phyloP scores from a whole-genome alignment of 192 early-diverging fungal species.

The Mortierella hygrophila region DNA sequence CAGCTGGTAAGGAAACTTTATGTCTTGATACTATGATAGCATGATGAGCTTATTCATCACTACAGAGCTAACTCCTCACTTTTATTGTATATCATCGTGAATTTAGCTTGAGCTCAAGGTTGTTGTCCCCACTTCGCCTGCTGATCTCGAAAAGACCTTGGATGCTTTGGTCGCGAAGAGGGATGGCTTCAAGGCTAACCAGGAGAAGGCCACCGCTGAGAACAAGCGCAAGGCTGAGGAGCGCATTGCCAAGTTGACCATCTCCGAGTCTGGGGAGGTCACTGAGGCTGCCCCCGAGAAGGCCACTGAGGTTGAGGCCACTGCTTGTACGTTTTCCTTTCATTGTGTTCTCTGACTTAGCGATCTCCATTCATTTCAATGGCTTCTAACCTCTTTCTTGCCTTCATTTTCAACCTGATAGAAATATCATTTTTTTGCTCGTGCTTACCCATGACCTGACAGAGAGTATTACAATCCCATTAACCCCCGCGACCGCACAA shows the following conservation, averaged over 20 bases:
- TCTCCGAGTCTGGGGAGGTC: conserved; percentile 23
- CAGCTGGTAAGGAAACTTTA: conserved; percentile 71
- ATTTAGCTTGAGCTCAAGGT: conserved; percentile 73
- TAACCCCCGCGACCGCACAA: conserved; percentile 40
- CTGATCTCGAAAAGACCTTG: conserved; percentile 78
- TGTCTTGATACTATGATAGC: not conserved
- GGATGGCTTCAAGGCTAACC: conserved; percentile 80
- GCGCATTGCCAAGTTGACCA: conserved; percentile 72
- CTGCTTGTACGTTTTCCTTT: conserved; percentile 32
- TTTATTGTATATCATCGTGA: not conserved
- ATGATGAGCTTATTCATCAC: not conserved
- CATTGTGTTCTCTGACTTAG: not conserved
- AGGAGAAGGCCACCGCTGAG: conserved; percentile 81
- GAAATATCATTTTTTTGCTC: conserved; percentile 3
- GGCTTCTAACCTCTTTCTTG: not conserved
- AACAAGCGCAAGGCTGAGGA: conserved; percentile 92
- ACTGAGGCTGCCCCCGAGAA: conserved; percentile 31
- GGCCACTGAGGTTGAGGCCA: conserved; percentile 29
- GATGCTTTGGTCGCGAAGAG: conserved; percentile 78
- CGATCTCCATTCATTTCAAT: not conserved
- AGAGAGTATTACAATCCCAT: conserved; percentile 18
- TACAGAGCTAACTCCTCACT: not conserved
- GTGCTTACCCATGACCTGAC: conserved; percentile 17
- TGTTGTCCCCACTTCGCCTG: conserved; percentile 77
- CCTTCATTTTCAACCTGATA: not conserved